Base-by-base conservation (phyloP, 805 yeast species). In the Candida boidinii region DNA sequence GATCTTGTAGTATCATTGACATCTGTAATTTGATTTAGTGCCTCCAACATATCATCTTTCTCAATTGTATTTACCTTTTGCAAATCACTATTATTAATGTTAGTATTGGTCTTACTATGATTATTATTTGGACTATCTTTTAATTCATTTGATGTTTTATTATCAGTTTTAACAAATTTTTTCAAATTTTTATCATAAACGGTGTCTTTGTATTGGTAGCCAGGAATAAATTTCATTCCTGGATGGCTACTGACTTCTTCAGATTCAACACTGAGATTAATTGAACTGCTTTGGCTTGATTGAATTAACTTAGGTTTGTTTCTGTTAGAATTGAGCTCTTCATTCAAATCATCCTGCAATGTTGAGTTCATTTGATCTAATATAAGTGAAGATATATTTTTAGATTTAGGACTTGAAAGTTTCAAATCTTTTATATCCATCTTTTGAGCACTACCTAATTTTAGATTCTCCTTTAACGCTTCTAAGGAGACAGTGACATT, bases 221-320 rank as follows among this genome's bases (percentile, higher is more conserved):
- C 59, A 7, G 58, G 39, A 6, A 56, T 56, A 29, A 56, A 55
- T 13, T 48, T 53, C 28, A 55, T 30, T 10, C 53, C 50, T 15
- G 38, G 45, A n/a, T 39, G 48, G 20, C 37, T 42, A 15, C 27
- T 34, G 11, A 26, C 19, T 11, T 13, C 12, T 10, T 12, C 28
- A 12, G n/a, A n/a, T n/a, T n/a, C n/a, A n/a, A n/a, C n/a, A n/a
- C n/a, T n/a, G n/a, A n/a, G n/a, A n/a, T n/a, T n/a, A n/a, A n/a
- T n/a, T n/a, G n/a, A n/a, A n/a, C n/a, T n/a, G n/a, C n/a, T n/a
- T n/a, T n/a, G n/a, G n/a, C n/a, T n/a, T n/a, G n/a, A n/a, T n/a
- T n/a, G n/a, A n/a, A n/a, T n/a, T n/a, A n/a, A n/a, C n/a, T n/a
- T n/a, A n/a, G n/a, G n/a, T n/a, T n/a, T n/a, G n/a, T n/a, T n/a